Evolutionary conservation across 1,139 yeast genomes (phyloP), one percentile per base, ranked within the genome.

Genomic region (Suhomyces chickasaworum): DNA sequence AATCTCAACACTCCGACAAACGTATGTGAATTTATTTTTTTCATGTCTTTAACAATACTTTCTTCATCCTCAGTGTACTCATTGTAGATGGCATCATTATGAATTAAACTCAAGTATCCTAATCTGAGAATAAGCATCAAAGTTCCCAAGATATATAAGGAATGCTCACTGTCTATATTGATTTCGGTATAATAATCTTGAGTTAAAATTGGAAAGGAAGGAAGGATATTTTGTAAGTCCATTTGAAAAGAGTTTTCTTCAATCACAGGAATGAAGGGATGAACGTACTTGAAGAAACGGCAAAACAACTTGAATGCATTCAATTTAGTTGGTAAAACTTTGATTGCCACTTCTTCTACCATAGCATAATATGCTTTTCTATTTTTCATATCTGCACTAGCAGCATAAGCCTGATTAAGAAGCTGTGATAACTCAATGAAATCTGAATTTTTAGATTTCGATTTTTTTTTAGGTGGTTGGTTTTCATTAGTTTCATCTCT

Each of bases 61-160:
- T 57, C 45, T 44, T 73, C 78, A 21, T 61, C 61, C 4, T 58
- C 63, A 25, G 55, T 57, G 47, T 68, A 68, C 36, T 61, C 60
- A 50, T 66, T 65, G 37, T 65, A 55, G 1, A 56, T 50, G 13
- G 65, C 62, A 37, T 68, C 69, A 44, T 68, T 73, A 46, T 74
- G 78, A 25, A 73, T 61, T 48, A 73, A 58, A 39, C 73, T 66
- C 67, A 73, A 61, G 51, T 71, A 73, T 1, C 77, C 78, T 23
- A 74, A 57, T 39, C 75, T 56, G 23, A 67, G 48, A 3, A 67
- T 58, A 3, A 74, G 49, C 27, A 75, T 56, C 34, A 69, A 56
- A 15, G 68, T 63, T 1, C 73, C 77, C 32, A 68, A 47, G 1
- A 63, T 56, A 38, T 58, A 60, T 43, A 74, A 61, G 42, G 71